Evolutionary conservation across 2,329 filamentous ascomycete species (phyloP).

Genomic region (Dothistroma septosporum): DNA sequence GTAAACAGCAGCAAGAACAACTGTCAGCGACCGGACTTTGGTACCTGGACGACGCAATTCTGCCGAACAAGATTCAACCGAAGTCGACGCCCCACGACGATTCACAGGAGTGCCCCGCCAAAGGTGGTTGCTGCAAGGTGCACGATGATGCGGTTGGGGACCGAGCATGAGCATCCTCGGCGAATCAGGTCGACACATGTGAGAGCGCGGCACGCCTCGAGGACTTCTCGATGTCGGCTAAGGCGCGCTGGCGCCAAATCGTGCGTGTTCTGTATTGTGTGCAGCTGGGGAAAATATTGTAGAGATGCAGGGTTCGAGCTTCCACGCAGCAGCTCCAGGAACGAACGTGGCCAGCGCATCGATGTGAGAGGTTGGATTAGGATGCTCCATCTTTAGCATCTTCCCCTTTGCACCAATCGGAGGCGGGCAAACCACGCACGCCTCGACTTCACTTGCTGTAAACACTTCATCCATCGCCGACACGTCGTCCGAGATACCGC

Average conservation of each 20-base stretch:
- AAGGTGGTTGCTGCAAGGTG: slow-evolving; percentile 3
- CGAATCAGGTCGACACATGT: slow-evolving; percentile 1
- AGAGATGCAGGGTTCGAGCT: not conserved
- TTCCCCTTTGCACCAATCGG: not conserved
- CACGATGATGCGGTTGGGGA: slow-evolving; percentile 1
- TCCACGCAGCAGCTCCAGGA: not conserved
- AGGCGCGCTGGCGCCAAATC: not conserved
- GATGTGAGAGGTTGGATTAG: not conserved
- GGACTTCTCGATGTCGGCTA: not conserved
- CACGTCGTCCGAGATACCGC: slow-evolving; percentile 5
- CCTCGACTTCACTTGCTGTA: slow-evolving; percentile 15
- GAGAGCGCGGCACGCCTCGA: not conserved
- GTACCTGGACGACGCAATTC: slow-evolving; percentile 7
- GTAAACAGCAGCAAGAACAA: not conserved
- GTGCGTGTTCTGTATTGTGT: not conserved
- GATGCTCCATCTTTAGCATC: not conserved
- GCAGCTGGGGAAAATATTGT: slow-evolving; percentile 3
- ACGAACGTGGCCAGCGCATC: not conserved
- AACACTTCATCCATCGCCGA: not conserved
- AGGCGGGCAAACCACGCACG: not conserved
- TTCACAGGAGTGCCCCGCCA: slow-evolving; percentile 2
- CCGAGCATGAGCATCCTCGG: slow-evolving; percentile 3
- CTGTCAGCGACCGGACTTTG: not conserved
- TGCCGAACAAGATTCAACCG: slow-evolving; percentile 7
- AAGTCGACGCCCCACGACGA: slow-evolving; percentile 5